Evolutionary conservation across 306 rosid species (phyloP).

Genomic region (Lupinus albus): DNA sequence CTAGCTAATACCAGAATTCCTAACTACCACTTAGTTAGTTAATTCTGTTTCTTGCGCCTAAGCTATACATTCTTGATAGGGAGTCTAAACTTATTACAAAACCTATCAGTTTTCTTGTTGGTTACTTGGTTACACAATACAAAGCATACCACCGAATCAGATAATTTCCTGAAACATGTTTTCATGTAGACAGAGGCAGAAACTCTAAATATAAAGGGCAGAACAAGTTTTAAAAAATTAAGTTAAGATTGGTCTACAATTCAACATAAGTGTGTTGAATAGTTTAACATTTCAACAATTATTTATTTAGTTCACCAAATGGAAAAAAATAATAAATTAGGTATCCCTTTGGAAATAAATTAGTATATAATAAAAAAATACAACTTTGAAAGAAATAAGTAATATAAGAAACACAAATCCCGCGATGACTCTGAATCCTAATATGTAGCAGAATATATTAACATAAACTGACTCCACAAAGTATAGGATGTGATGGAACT

Average conservation of each 20-base stretch:
- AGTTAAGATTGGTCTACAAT: background rate
- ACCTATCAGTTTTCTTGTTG: background rate
- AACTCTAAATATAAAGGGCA: background rate
- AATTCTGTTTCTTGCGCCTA: too few relatives aligned
- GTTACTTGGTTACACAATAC: too few relatives aligned
- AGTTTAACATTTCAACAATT: background rate
- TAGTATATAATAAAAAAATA: conserved; percentile 11
- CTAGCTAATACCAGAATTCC: too few relatives aligned
- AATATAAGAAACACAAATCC: background rate
- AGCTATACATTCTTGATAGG: too few relatives aligned
- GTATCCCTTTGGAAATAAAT: conserved; percentile 16
- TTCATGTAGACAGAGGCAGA: background rate
- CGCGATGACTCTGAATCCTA: background rate
- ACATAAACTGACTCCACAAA: background rate
- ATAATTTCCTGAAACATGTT: background rate
- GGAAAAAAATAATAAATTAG: background rate
- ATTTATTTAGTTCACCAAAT: background rate
- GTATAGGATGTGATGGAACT: conserved; percentile 19
- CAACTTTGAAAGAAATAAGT: background rate
- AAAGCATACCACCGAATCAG: background rate
- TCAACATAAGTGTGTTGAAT: background rate
- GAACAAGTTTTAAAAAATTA: background rate
- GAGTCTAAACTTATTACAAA: too few relatives aligned
- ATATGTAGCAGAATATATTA: conserved; percentile 6
- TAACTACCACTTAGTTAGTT: too few relatives aligned